Conservation (phyloP, 495 filamentous ascomycete genomes). For the Thozetella sp. region DNA sequence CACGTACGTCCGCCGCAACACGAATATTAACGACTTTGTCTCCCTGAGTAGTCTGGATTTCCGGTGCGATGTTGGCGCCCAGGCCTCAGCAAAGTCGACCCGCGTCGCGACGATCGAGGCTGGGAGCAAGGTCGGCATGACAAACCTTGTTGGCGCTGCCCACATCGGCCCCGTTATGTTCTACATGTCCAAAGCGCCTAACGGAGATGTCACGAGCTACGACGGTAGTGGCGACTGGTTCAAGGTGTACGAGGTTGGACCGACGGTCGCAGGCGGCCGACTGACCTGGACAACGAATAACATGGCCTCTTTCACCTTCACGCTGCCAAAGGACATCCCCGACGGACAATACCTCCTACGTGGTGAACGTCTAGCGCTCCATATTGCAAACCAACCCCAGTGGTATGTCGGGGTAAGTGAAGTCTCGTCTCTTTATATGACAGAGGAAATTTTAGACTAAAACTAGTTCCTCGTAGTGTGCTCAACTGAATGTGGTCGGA, state of each 20-base stretch:
- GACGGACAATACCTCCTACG: conserved; percentile 4
- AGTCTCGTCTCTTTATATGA: not conserved
- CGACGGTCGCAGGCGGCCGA: not conserved
- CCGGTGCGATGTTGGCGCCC: conserved; percentile 36
- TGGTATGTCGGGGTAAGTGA: conserved; percentile 8
- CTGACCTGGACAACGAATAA: conserved; percentile 4
- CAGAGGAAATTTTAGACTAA: not conserved
- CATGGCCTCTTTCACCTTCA: conserved; percentile 3
- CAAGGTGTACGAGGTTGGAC: conserved; percentile 4
- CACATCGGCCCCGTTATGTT: conserved; percentile 29
- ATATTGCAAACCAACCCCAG: conserved; percentile 23
- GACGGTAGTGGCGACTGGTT: conserved; percentile 5
- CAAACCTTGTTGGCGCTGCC: conserved; percentile 1
- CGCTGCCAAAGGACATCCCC: conserved; percentile 4
- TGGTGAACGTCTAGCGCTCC: conserved; percentile 19
- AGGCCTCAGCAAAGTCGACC: not conserved
- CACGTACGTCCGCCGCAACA: conserved; percentile 32
- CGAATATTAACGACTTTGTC: conserved; percentile 40
- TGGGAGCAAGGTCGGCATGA: conserved; percentile 1
- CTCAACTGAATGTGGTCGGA: conserved; percentile 41
- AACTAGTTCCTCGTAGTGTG: conserved; percentile 18
- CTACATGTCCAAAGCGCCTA: conserved; percentile 19
- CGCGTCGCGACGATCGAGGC: conserved; percentile 1
- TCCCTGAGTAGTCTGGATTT: conserved; percentile 31
- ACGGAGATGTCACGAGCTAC: conserved; percentile 1